Evolutionary conservation across 2,329 filamentous ascomycete genomes (phyloP).

Genomic region (Myriosclerotinia curreyana): DNA sequence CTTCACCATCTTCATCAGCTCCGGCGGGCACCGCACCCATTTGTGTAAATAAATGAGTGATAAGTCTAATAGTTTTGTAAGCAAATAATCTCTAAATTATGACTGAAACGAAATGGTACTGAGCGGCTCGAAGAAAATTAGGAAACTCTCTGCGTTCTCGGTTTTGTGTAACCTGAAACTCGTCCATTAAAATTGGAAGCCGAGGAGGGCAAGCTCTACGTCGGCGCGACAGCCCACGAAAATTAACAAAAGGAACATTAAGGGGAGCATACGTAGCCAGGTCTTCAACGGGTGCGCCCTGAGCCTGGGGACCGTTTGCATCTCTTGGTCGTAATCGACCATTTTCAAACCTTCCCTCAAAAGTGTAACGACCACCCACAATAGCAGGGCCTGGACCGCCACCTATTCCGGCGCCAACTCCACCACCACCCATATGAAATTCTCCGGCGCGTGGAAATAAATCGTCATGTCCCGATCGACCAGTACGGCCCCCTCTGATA

Average conservation of each 20-base stretch:
- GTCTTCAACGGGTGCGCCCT: constrained; percentile 46
- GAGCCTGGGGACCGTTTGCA: constrained; percentile 49
- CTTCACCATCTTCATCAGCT: constrained; percentile 28
- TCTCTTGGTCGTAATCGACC: constrained; percentile 48
- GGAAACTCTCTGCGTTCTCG: neutral
- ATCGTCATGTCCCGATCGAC: constrained; percentile 37
- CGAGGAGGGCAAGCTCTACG: neutral
- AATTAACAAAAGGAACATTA: constrained; percentile 10
- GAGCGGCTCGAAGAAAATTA: constrained; percentile 23
- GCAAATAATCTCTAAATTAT: constrained; percentile 32
- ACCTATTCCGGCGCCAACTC: constrained; percentile 7
- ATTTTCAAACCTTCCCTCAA: constrained; percentile 33
- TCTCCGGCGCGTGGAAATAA: constrained; percentile 31
- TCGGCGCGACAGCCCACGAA: neutral
- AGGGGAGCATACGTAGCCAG: constrained; percentile 46
- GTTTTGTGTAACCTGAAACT: neutral
- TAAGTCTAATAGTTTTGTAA: constrained; percentile 35
- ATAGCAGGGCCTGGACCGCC: constrained; percentile 27
- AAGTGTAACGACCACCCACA: constrained; percentile 35
- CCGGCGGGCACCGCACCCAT: constrained; percentile 21
- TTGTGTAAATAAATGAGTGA: constrained; percentile 34
- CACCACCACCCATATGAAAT: constrained; percentile 27
- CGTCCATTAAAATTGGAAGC: neutral
- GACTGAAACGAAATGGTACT: constrained; percentile 28
- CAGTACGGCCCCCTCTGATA: constrained; percentile 32